Evolutionary conservation across 164 flowering plant genomes (phyloP).

Genomic region (Magnolia sinica): DNA sequence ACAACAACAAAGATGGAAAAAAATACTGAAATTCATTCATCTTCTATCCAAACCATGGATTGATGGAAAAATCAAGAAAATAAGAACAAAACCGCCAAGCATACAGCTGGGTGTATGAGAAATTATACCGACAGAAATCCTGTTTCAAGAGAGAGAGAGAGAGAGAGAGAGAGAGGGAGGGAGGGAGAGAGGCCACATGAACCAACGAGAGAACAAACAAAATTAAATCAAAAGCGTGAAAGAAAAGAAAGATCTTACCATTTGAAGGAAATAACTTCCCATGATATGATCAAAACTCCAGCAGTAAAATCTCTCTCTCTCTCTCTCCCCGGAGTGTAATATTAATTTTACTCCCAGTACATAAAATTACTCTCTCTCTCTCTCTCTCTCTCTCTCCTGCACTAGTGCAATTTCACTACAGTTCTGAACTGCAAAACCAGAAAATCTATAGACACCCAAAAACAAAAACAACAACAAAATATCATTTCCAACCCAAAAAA

Average conservation of each 20-base stretch:
- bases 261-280: background rate
- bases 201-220: background rate
- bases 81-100: background rate
- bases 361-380: background rate
- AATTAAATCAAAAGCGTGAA: slow-evolving; percentile 4
- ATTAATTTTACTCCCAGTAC: too few relatives aligned
- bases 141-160: background rate
- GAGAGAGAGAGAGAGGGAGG: background rate
- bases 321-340: background rate
- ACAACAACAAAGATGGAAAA: background rate
- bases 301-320: background rate
- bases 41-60: background rate
- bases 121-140: background rate
- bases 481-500: background rate
- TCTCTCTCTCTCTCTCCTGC: background rate
- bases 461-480: background rate
- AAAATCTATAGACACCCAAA: background rate
- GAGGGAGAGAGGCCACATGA: slow-evolving; percentile 1
- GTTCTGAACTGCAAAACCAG: background rate
- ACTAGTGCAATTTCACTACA: background rate
- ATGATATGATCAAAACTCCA: background rate
- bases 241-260: background rate
- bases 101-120: background rate
- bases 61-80: background rate
- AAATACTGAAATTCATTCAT: too few relatives aligned